Conservation (phyloP, 805 yeast genomes). For the Suhomyces kilbournensis region DNA sequence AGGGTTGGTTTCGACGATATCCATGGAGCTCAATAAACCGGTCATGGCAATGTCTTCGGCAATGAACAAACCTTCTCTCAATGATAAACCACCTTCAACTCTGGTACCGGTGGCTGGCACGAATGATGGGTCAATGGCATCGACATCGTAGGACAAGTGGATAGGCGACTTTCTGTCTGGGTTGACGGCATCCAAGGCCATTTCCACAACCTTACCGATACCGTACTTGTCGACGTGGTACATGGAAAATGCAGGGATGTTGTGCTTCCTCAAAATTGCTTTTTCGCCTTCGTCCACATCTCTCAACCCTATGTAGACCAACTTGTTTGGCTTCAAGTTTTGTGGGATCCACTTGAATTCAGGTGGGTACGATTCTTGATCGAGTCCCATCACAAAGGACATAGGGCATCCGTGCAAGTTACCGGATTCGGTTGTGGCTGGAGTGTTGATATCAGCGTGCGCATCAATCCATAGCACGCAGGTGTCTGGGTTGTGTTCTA, state of each 20-base stretch:
- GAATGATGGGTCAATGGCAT: conserved; percentile 89
- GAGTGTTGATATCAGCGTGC: conserved; percentile 94
- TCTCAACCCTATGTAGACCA: conserved; percentile 91
- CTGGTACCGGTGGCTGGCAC: conserved; percentile 99
- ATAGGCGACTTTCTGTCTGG: conserved; percentile 69
- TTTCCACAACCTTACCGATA: conserved; percentile 83
- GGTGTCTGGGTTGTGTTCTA: conserved; percentile 77
- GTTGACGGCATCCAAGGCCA: conserved; percentile 79
- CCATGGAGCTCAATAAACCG: conserved; percentile 84
- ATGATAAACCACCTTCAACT: conserved; percentile 91
- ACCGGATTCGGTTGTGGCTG: conserved; percentile 78
- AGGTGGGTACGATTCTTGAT: conserved; percentile 62
- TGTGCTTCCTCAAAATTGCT: conserved; percentile 62
- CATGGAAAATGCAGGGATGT: conserved; percentile 88
- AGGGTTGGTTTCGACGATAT: conserved; percentile 93
- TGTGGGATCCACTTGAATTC: conserved; percentile 80
- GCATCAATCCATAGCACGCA: conserved; percentile 96
- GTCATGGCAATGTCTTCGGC: conserved; percentile 91
- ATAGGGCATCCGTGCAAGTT: conserved; percentile 97
- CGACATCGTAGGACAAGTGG: conserved; percentile 92
- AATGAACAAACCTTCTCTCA: conserved; percentile 89
- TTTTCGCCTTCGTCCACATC: conserved; percentile 90
- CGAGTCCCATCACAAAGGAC: conserved; percentile 83
- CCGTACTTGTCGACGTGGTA: conserved; percentile 94
- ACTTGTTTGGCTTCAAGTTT: conserved; percentile 59